Base-by-base conservation (phyloP, 2,329 filamentous ascomycete genomes). In the Aspergillus floridensis region DNA sequence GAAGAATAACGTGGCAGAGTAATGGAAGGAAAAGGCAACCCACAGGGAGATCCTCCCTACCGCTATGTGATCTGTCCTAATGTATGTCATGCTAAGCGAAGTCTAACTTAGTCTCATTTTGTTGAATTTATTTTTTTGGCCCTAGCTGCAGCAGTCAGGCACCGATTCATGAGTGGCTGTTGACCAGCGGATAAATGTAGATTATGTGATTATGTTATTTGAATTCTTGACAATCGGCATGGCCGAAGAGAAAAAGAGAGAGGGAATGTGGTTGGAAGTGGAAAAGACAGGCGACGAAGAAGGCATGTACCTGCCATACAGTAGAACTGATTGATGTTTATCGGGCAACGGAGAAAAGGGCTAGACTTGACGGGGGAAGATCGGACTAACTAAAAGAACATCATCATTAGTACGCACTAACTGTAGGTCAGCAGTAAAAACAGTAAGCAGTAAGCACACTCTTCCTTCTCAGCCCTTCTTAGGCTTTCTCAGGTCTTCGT, bases 1-100 rank as follows among this genome's bases (percentile, higher is more conserved):
- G 41, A 64, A 68, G 54, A 56, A 59, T 50, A 57, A 60, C 48
- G 38, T 44, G 48, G 53, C 53, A 55, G 53, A 32, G 41, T 32
- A 55, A 19, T 32, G 53, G 26, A 46, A 55, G 26, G 24, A 53
- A 44, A 26, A 53, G 35, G 50, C 32, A 41, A 35, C 41, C 32
- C 26, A 35, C 38, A 53, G 41, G 51, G 35, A 35, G 53, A 55
- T 55, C 53, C 41, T 44, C 41, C 53, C 46, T 55, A 55, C 53
- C 53, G 53, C 53, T 48, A 55, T 55, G 31, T 55, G 53, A 46
- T 21, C 26, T 46, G 19, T 57, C 48, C 38, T 21, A 46, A 49
- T 44, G 47, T 51, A 31, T 57, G 48, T 51, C 46, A 51, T 49
- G 38, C 16, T 44, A 49, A n/a, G 19, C 29, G 22, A 22, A 26